A percentile compares a stretch with the other conserved stretches of the same genome.
These are phyloP conservation scores for Glycine soja DNA, from an alignment of 306 rosid genomes.

Conservation along the genomic window DNA sequence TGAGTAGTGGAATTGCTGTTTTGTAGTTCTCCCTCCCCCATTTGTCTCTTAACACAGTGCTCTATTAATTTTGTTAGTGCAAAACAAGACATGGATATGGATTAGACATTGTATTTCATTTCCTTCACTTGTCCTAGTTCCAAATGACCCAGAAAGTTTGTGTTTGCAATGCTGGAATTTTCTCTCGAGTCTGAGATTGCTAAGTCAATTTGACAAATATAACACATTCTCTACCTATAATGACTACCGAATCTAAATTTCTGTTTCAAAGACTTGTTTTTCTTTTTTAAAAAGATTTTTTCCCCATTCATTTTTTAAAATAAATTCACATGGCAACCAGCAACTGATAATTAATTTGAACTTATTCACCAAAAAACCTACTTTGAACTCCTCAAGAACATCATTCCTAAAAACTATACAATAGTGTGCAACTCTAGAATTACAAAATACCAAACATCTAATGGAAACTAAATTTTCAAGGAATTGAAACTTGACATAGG, in stretches of 20 bases:
- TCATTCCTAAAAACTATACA: not conserved
- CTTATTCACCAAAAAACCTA: not conserved
- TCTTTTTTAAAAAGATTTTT: not conserved
- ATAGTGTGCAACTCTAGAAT: conserved; percentile 1
- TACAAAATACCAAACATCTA: not conserved
- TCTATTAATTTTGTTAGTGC: conserved; percentile 30
- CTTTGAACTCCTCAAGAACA: not conserved
- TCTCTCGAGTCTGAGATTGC: too few species aligned
- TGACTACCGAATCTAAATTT: not conserved
- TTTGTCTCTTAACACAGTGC: conserved; percentile 33
- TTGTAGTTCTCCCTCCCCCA: conserved; percentile 21
- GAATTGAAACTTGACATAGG: not conserved
- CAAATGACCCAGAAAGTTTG: conserved; percentile 30
- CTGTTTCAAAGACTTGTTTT: not conserved
- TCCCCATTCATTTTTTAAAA: not conserved
- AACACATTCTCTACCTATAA: too few species aligned
- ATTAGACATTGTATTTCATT: conserved; percentile 40
- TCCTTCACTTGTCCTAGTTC: conserved; percentile 33
- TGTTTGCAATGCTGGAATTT: conserved; percentile 19
- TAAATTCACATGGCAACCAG: not conserved
- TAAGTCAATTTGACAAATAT: too few species aligned
- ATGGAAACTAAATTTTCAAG: not conserved
- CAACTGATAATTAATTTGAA: not conserved
- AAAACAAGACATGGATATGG: conserved; percentile 44
- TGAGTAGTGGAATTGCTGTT: conserved; percentile 53